Percentiles rank a stretch among this genome's conserved stretches.
Evolutionary conservation across 2,329 filamentous ascomycete genomes (phyloP).

Genomic region (Clarireedia homoeocarpa): DNA sequence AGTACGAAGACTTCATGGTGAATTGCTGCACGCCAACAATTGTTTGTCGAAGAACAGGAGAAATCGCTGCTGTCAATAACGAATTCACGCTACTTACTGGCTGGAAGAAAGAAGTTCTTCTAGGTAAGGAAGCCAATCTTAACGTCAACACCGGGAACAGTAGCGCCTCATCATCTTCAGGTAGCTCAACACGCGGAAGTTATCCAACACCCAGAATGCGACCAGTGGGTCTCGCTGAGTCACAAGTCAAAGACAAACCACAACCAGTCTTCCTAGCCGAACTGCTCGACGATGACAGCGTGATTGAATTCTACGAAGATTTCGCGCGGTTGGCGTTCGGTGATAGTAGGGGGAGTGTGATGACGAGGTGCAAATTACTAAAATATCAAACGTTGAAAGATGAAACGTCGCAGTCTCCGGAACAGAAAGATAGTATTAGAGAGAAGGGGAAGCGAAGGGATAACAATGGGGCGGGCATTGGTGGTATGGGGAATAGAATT

Average conservation of each 20-base stretch:
- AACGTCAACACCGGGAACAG: conserved; percentile 61
- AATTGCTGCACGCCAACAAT: conserved; percentile 85
- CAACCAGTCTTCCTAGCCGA: conserved; percentile 88
- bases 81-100: conserved; percentile 95
- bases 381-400: conserved; percentile 75
- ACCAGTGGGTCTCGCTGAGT: conserved; percentile 34
- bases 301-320: conserved; percentile 92
- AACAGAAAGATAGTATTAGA: conserved; percentile 14
- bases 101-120: conserved; percentile 82
- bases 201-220: conserved; percentile 45
- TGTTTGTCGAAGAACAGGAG: conserved; percentile 84
- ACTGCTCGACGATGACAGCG: conserved; percentile 85
- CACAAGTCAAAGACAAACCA: conserved; percentile 37
- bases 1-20: conserved; percentile 88
- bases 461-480: conserved; percentile 17
- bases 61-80: conserved; percentile 91
- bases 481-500: conserved; percentile 44
- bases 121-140: conserved; percentile 79
- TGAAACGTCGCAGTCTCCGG: conserved; percentile 24
- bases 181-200: conserved; percentile 34
- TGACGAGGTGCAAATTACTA: conserved; percentile 74
- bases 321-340: conserved; percentile 90
- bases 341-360: conserved; percentile 78
- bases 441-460: conserved; percentile 13
- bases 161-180: conserved; percentile 7